These are phyloP conservation scores for Meripilus lineatus DNA, from an alignment of 1,284 basidiomycete species.

Conservation along the genomic window DNA sequence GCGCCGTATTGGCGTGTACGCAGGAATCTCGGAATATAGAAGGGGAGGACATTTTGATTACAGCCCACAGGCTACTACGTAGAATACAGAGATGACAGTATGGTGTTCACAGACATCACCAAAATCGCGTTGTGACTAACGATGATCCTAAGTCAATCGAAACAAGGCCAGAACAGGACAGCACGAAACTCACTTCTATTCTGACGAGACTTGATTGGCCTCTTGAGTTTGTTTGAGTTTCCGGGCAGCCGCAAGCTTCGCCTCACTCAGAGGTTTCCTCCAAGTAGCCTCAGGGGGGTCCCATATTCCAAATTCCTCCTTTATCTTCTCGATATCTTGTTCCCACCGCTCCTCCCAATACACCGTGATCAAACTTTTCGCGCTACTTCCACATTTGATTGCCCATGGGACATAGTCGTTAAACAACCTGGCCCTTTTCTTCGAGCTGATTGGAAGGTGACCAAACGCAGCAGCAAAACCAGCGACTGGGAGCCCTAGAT, in stretches of 20 bases:
- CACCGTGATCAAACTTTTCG: slow-evolving; percentile 79
- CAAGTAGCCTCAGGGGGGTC: slow-evolving; percentile 66
- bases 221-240: slow-evolving; percentile 7
- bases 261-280: slow-evolving; percentile 55
- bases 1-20: no score
- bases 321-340: slow-evolving; percentile 76
- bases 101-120: no score
- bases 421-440: slow-evolving; percentile 56
- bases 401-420: slow-evolving; percentile 91
- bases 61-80: no score
- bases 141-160: no score
- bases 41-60: no score
- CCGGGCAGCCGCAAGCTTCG: slow-evolving; percentile 37
- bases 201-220: neutral
- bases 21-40: no score
- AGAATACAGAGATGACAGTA: no score
- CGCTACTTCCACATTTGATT: slow-evolving; percentile 70
- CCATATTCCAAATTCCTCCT: slow-evolving; percentile 81
- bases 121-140: no score
- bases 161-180: no score
- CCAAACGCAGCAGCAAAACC: slow-evolving; percentile 79
- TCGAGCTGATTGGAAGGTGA: slow-evolving; percentile 54
- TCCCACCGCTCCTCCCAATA: slow-evolving; percentile 98
- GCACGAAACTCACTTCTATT: no score
- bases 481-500: slow-evolving; percentile 89